These are phyloP conservation scores for Aspergillus versicolor DNA, from an alignment of 2,329 filamentous ascomycete species.

Conservation along the genomic window DNA sequence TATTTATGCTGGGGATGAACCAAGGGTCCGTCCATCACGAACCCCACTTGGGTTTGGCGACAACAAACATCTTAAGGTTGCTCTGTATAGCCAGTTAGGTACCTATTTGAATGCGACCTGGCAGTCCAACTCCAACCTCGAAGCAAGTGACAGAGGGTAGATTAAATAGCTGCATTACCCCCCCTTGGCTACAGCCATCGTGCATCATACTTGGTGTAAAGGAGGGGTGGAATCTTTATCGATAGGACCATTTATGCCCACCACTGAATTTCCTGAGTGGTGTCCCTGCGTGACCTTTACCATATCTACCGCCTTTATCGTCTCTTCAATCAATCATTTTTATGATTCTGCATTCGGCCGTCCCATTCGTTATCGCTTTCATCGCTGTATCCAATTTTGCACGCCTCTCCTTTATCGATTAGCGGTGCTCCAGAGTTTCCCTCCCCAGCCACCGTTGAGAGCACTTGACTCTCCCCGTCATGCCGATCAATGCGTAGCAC, in stretches of 20 bases:
- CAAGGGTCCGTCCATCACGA: conserved; percentile 17
- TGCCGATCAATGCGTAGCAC: conserved; percentile 17
- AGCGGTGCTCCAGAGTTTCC: conserved; percentile 1
- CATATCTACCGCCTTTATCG: not conserved
- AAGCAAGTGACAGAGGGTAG: not conserved
- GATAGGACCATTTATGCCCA: conserved; percentile 26
- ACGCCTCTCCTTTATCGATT: conserved; percentile 9
- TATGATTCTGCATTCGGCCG: not conserved
- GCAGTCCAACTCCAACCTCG: not conserved
- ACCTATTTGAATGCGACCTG: not conserved
- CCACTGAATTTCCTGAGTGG: conserved; percentile 21
- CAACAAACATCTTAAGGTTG: conserved; percentile 14
- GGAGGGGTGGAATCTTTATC: conserved; percentile 32
- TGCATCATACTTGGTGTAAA: conserved; percentile 12
- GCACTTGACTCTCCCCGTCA: conserved; percentile 9
- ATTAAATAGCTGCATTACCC: conserved; percentile 4
- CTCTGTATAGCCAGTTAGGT: not conserved
- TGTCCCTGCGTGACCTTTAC: conserved; percentile 29
- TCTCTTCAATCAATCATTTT: conserved; percentile 7
- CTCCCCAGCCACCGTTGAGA: conserved; percentile 24
- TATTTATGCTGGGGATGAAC: conserved; percentile 10
- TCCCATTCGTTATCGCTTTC: conserved; percentile 5
- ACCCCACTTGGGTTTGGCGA: conserved; percentile 17
- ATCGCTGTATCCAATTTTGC: conserved; percentile 1
- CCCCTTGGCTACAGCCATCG: conserved; percentile 2